Evolutionary conservation across 306 rosid genomes (phyloP).

Genomic region (Acacia acuminata): DNA sequence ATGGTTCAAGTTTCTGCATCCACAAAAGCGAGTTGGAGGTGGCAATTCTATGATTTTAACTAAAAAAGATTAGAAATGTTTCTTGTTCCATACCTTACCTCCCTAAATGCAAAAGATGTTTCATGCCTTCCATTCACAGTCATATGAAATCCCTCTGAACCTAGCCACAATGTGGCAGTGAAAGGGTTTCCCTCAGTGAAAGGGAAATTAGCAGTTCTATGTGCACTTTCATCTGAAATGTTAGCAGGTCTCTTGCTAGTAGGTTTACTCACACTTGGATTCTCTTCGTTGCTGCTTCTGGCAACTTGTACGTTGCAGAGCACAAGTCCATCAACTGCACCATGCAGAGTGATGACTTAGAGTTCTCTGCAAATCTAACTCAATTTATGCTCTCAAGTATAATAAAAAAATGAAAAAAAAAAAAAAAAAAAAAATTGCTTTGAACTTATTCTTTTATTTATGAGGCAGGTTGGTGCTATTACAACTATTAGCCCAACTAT

Average conservation of each 20-base stretch:
- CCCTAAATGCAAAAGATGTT: slow-evolving; percentile 92
- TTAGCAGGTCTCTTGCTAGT: slow-evolving; percentile 45
- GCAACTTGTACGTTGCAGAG: slow-evolving; percentile 79
- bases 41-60: slow-evolving; percentile 21
- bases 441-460: slow-evolving; percentile 4
- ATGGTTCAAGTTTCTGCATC: slow-evolving; percentile 91
- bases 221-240: slow-evolving; percentile 63
- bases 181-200: slow-evolving; percentile 84
- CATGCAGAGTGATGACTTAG: slow-evolving; percentile 40
- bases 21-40: slow-evolving; percentile 32
- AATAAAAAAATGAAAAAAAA: slow-evolving; percentile 7
- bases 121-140: slow-evolving; percentile 93
- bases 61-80: slow-evolving; percentile 11
- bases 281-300: slow-evolving; percentile 58
- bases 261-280: slow-evolving; percentile 52
- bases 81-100: slow-evolving; percentile 70
- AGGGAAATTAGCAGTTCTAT: slow-evolving; percentile 71
- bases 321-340: slow-evolving; percentile 89
- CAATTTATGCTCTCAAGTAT: slow-evolving; percentile 8
- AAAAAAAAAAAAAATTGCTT: not conserved
- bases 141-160: slow-evolving; percentile 93
- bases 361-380: slow-evolving; percentile 13
- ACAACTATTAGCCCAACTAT: not conserved
- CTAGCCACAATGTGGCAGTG: slow-evolving; percentile 86
- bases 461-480: slow-evolving; percentile 15